phyloP scores from a whole-genome alignment of 768 basidiomycete species.

The Russula virescens region DNA sequence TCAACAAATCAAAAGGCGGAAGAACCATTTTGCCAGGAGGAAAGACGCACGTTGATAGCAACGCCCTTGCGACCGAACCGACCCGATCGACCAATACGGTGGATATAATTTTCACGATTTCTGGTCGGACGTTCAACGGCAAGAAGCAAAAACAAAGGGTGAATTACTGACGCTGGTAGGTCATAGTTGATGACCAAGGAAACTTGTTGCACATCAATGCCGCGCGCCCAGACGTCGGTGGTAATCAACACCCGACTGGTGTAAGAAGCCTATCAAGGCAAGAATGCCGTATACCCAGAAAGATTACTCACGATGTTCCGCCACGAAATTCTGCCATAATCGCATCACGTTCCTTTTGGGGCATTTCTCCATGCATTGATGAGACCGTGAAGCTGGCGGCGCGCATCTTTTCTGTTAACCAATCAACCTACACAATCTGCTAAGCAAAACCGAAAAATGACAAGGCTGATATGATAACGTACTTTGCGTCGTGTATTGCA shows the following conservation, averaged over 20 bases:
- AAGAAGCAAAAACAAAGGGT: constrained; percentile 17
- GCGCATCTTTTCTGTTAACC: constrained; percentile 98
- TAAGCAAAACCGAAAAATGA: neutral
- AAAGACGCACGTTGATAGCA: constrained; percentile 83
- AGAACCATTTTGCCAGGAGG: neutral
- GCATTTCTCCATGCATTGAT: constrained; percentile 95
- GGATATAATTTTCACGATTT: constrained; percentile 99
- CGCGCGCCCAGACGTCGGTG: constrained; percentile 95
- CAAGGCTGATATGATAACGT: constrained; percentile 17
- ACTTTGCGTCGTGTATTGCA: constrained; percentile 98
- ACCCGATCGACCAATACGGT: constrained; percentile 98
- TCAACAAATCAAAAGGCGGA: neutral
- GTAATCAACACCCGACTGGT: constrained; percentile 87
- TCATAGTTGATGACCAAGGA: constrained; percentile 98
- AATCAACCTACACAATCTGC: constrained; percentile 64
- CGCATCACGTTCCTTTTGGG: constrained; percentile 89
- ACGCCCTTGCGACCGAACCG: constrained; percentile 99
- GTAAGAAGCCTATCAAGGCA: neutral
- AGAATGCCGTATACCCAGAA: constrained; percentile 5
- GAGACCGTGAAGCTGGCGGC: constrained; percentile 98
- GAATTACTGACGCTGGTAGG: constrained; percentile 71
- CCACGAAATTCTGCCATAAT: constrained; percentile 97
- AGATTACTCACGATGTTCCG: constrained; percentile 70
- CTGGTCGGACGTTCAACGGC: constrained; percentile 33
- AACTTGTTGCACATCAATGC: constrained; percentile 97